Evolutionary conservation across 2,329 filamentous ascomycete species (phyloP).

Genomic region (Paramyrothecium sp.): DNA sequence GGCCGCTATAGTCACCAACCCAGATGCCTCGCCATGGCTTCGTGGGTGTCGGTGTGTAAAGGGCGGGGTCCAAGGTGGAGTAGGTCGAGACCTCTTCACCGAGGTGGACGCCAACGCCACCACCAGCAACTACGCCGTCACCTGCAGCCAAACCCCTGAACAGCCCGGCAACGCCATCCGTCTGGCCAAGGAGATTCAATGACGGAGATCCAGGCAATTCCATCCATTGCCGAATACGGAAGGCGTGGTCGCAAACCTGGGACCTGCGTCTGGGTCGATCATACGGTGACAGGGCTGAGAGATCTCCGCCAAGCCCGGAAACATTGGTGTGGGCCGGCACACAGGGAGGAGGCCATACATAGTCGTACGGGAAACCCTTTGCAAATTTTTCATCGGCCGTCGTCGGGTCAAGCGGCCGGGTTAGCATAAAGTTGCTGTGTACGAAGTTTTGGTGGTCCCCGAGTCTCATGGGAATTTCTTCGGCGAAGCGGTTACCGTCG

Average conservation of each 20-base stretch:
- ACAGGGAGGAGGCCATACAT: conserved; percentile 73
- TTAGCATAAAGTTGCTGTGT: conserved; percentile 67
- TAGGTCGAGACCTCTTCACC: conserved; percentile 61
- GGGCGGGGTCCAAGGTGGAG: conserved; percentile 66
- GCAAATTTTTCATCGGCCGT: conserved; percentile 26
- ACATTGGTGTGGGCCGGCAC: conserved; percentile 64
- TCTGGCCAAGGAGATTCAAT: conserved; percentile 22
- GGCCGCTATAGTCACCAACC: conserved; percentile 85
- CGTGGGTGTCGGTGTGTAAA: conserved; percentile 77
- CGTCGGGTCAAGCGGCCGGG: conserved; percentile 45
- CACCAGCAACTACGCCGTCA: conserved; percentile 4
- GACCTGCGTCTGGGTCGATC: conserved; percentile 45
- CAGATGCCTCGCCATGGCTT: conserved; percentile 90
- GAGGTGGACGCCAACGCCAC: conserved; percentile 42
- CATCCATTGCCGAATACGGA: conserved; percentile 76
- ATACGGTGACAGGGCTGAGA: conserved; percentile 21
- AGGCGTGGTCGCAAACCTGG: conserved; percentile 68
- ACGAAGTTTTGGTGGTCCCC: conserved; percentile 46
- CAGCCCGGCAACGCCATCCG: conserved; percentile 16
- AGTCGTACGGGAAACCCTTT: conserved; percentile 40
- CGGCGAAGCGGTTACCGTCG: conserved; percentile 38
- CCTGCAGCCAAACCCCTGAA: conserved; percentile 14
- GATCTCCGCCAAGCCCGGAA: conserved; percentile 23
- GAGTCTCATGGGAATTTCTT: conserved; percentile 53
- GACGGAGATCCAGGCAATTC: conserved; percentile 50